Base-by-base conservation (phyloP, 805 yeast species). In the Ogataea ramenticola region DNA sequence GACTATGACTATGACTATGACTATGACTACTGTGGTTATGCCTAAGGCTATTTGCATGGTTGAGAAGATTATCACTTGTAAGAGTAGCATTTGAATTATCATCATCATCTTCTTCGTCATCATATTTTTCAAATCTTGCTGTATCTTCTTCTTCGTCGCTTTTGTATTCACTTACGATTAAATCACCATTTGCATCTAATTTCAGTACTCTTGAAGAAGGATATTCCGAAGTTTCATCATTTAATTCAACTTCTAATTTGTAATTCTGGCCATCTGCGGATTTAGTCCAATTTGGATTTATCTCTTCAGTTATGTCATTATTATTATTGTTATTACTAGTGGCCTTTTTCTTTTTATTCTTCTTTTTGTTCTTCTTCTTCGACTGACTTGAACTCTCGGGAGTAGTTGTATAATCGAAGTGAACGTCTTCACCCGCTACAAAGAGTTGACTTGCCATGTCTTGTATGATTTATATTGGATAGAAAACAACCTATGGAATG, bases 191-290 rank as follows among this genome's bases (percentile, higher is more conserved):
- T 5, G 60, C 49, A 4, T 77, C 84, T 51, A 81, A 80, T 51
- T 77, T 82, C 39, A 84, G 79, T 4, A 84, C 79, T 45, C 93
- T 62, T 9, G 89, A 81, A 14, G 75, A 71, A 2, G 93, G 93
- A 55, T 84, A 84, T 15, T 81, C 87, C 31, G 75, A 72, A 34
- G 72, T 68, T 14, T 81, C 77, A 52, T 79, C 69, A 54, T 72
- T 73, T 22, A 79, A 52, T 39, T 77, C 71, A 2, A 77, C 79
- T 37, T 72, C 65, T 52, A 44, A 46, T 39, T 52, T 51, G 39
- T 27, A 14, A 33, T 43, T 32, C 8, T 6, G 4, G 31, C 32
- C 30, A 37, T 27, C 27, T n/a, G n/a, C n/a, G 33, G 42, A 22
- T 42, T 29, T 3, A 38, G 31, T 9, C 6, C 21, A 5, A 38